Percentiles rank a stretch among this genome's conserved stretches.
These are phyloP conservation scores for Cutaneotrichosporon sp. DNA, from an alignment of 1,284 basidiomycete species.

Conservation along the genomic window DNA sequence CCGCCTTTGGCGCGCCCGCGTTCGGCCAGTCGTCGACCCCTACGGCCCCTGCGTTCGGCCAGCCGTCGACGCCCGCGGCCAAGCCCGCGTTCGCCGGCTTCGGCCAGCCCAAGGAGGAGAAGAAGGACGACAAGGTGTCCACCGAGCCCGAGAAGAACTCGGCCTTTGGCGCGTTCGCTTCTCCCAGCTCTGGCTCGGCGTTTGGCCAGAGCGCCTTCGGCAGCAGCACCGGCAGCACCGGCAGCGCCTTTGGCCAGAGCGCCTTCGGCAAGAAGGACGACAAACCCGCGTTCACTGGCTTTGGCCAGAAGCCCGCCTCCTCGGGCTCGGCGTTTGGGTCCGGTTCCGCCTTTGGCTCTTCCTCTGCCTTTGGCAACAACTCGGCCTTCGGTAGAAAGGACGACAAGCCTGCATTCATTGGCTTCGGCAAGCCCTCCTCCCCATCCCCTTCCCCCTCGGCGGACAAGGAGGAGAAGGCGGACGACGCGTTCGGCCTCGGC, in stretches of 20 bases:
- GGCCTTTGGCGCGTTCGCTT: slow-evolving; percentile 16
- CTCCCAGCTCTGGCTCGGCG: slow-evolving; percentile 4
- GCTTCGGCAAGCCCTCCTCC: neutral
- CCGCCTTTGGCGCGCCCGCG: slow-evolving; percentile 12
- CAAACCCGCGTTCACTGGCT: slow-evolving; percentile 13
- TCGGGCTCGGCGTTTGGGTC: slow-evolving; percentile 11
- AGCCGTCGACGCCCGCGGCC: no score
- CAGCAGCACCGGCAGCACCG: neutral
- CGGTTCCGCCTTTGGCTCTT: slow-evolving; percentile 17
- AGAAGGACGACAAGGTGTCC: neutral
- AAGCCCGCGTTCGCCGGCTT: slow-evolving; percentile 27
- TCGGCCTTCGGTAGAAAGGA: no score
- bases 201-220: slow-evolving; percentile 26
- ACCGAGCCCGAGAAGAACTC: slow-evolving; percentile 2
- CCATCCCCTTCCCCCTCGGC: neutral
- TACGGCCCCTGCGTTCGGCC: no score
- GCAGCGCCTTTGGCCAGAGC: neutral
- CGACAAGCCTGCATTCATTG: neutral
- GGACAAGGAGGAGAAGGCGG: slow-evolving; percentile 9
- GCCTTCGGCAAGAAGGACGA: slow-evolving; percentile 15
- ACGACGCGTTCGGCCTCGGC: slow-evolving; percentile 44
- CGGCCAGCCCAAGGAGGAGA: slow-evolving; percentile 10
- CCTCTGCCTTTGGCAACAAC: neutral
- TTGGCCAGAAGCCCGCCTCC: slow-evolving; percentile 19
- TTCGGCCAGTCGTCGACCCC: slow-evolving; percentile 29